Evolutionary conservation across 2,329 filamentous ascomycete species (phyloP).

Genomic region (Hypoxylon sp.): DNA sequence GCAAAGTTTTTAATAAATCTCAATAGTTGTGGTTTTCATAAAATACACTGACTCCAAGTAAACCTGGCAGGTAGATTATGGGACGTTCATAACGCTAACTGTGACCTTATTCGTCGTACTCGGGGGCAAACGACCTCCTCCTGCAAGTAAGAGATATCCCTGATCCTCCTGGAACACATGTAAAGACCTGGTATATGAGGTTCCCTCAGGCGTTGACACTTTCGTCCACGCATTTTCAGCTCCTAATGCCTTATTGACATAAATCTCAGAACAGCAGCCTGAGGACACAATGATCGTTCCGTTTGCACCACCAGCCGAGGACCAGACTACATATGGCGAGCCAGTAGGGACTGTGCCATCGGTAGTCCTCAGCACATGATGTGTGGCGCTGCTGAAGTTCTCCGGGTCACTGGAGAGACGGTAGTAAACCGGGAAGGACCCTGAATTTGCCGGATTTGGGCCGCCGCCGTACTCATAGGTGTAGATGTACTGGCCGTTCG

Average conservation of each 20-base stretch:
- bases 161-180: constrained; percentile 49
- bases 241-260: constrained; percentile 52
- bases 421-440: constrained; percentile 54
- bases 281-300: constrained; percentile 55
- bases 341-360: constrained; percentile 51
- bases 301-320: constrained; percentile 51
- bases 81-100: constrained; percentile 47
- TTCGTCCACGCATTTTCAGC: constrained; percentile 52
- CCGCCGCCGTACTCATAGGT: constrained; percentile 56
- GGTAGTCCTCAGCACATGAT: constrained; percentile 45
- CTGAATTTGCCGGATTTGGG: constrained; percentile 41
- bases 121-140: constrained; percentile 57
- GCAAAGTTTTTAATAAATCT: too few species aligned
- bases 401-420: constrained; percentile 52
- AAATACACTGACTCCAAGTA: too few species aligned
- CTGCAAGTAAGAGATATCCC: constrained; percentile 54
- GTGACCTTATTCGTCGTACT: constrained; percentile 59
- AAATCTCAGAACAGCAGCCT: constrained; percentile 52
- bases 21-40: too few species aligned
- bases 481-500: constrained; percentile 72
- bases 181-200: constrained; percentile 51
- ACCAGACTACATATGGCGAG: constrained; percentile 56
- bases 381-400: constrained; percentile 45
- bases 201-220: constrained; percentile 47
- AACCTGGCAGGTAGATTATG: constrained; percentile 1